Base-by-base conservation (phyloP, 2,329 filamentous ascomycete genomes). In the Tolypocladium nubicola region DNA sequence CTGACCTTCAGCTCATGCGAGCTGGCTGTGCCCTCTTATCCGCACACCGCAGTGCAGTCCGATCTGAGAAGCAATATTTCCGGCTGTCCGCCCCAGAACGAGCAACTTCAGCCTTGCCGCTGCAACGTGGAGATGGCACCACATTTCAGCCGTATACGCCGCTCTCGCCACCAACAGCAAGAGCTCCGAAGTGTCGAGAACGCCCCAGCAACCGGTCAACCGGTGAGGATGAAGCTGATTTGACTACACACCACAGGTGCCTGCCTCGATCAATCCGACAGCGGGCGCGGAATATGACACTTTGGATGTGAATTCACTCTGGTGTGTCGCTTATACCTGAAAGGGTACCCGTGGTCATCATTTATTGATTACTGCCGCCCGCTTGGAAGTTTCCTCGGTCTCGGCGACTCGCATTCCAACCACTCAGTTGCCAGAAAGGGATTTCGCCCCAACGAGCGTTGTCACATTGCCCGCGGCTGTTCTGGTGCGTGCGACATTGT, bases 1-100 rank as follows among this genome's bases (percentile, higher is more conserved):
- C 47, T 58, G 56, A 58, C 37, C 53, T 41, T 54, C 21, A 55
- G 26, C 53, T 56, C 19, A 58, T 56, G 56, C 56, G 56, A 37
- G 53, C 52, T 35, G 47, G 19, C 19, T 8, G 11, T 35, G 47
- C 35, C 33, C 9, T 47, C 11, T 16, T 39, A 40, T n/a, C 40
- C 26, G 26, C 26, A 30, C 26, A 30, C 26, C 26, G 38, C 37
- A 56, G 2, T 26, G 23, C 23, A 26, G 11, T 38, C 47, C 26
- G 16, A 53, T 45, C 19, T 37, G 3, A 7, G 30, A 21, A 37
- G 30, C 10, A 52, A 35, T 37, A n/a, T 37, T 35, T 21, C 47
- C 47, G 10, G 47, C 30, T 14, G n/a, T 37, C 19, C 30, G 10
- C 47, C 11, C 33, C 4, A 35, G 10, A 50, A 11, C 19, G 14